phyloP scores from a whole-genome alignment of 331 rosid species.

The Pyracantha coccinea region DNA sequence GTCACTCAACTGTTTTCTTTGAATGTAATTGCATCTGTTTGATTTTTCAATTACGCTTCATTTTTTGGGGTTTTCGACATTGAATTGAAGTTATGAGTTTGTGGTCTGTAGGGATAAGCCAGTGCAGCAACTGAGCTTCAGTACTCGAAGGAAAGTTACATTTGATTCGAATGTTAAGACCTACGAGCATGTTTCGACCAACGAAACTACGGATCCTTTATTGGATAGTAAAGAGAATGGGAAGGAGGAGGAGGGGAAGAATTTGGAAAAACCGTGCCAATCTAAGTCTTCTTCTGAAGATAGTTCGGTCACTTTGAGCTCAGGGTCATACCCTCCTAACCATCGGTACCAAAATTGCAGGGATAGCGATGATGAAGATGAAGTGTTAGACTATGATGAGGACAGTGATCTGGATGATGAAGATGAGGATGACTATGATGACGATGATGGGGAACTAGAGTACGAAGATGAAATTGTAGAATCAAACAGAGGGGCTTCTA shows the following conservation, averaged over 20 bases:
- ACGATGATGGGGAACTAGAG: constrained; percentile 24
- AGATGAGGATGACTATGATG: constrained; percentile 27
- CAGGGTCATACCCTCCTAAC: constrained; percentile 55
- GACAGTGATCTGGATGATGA: constrained; percentile 56
- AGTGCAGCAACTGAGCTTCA: constrained; percentile 42
- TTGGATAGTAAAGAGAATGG: constrained; percentile 23
- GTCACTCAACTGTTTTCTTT: neutral
- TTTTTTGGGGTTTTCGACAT: neutral
- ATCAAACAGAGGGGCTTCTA: constrained; percentile 12
- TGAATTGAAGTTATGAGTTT: constrained; percentile 1
- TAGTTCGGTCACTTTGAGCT: constrained; percentile 42
- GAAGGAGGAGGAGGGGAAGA: constrained; percentile 20
- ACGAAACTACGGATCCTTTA: constrained; percentile 25
- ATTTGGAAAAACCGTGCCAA: constrained; percentile 21
- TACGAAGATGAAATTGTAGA: constrained; percentile 32
- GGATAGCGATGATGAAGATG: constrained; percentile 73
- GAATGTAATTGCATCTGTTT: neutral
- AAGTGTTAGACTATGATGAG: constrained; percentile 40
- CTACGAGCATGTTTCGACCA: constrained; percentile 44
- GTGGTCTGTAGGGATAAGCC: constrained; percentile 36
- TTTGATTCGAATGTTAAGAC: constrained; percentile 75
- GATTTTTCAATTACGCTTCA: neutral
- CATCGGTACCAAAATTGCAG: constrained; percentile 77
- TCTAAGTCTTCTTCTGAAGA: constrained; percentile 57
- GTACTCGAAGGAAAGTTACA: constrained; percentile 62